Base-by-base conservation (phyloP, 2,329 filamentous ascomycete genomes). In the Elsinoe fawcettii region DNA sequence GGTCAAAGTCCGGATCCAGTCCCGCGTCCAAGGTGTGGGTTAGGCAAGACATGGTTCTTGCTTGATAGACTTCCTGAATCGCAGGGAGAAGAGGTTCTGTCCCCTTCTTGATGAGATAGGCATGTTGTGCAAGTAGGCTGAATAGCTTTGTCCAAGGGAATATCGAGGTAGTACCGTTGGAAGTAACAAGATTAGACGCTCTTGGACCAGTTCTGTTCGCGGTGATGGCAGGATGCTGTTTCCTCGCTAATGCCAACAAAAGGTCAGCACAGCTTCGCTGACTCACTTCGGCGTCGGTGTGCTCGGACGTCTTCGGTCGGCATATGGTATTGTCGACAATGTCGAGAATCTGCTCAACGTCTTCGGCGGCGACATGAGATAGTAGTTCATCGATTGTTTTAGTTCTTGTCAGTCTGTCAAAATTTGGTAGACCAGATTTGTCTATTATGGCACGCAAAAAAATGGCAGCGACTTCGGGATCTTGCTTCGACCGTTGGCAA, bases 361-460 rank as follows among this genome's bases (percentile, higher is more conserved):
- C 71, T 23, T 74, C 67, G n/a, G 71, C 64, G 59, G 80, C 80
- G 7, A 82, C 79, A 43, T 79, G 78, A 55, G 83, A 77, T 3
- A 95, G 72, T 1, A 93, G 76, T 61, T 81, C 85, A 64, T 95
- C 89, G 1, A 96, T 75, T 0, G 89, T 92, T 72, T 92, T 95
- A 1, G 86, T 87, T 68, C 87, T 93, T 0, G 91, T 95, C 58
- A 87, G 78, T 61, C 88, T 85, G 67, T 97, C 93, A 66, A 97
- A 93, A 66, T 87, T 88, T 63, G 89, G 83, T 1, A 80, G 80
- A 1, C 88, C 88, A 59, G 85, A 76, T 53, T 83, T 81, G 36
- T 82, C 81, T 43, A 93, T 78, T n/a, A 96, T 74, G 22, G 82
- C 81, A 39, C 78, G 76, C 11, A 93, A 73, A 5, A 92, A 75